phyloP scores from a whole-genome alignment of 176 grass and related monocot genomes.

The Zoysia pacifica region DNA sequence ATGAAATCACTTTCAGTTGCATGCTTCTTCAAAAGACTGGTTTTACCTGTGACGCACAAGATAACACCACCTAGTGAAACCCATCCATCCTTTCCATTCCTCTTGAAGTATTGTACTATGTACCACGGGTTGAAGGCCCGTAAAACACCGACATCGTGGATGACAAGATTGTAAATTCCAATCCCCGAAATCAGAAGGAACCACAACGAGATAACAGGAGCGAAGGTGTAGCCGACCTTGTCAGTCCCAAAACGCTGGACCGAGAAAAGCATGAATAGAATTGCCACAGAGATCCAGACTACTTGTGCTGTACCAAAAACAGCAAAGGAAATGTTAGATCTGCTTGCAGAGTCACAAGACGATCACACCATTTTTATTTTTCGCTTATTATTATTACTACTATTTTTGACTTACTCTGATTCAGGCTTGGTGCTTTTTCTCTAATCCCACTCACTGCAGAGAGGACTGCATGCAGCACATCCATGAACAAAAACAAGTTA shows the following conservation, averaged over 20 bases:
- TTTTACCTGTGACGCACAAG: slow-evolving; percentile 78
- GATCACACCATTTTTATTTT: too few relatives aligned
- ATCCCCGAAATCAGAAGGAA: slow-evolving; percentile 63
- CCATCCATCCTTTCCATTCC: slow-evolving; percentile 70
- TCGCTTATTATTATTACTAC: too few relatives aligned
- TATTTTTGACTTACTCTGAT: slow-evolving; percentile 47
- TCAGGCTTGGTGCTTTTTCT: slow-evolving; percentile 67
- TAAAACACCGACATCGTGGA: slow-evolving; percentile 56
- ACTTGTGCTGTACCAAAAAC: slow-evolving; percentile 59
- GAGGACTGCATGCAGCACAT: slow-evolving; percentile 39
- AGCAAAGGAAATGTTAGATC: slow-evolving; percentile 1
- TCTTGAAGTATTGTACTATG: slow-evolving; percentile 72
- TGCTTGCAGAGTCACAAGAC: neutral
- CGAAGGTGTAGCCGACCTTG: slow-evolving; percentile 92
- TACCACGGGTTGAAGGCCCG: slow-evolving; percentile 76
- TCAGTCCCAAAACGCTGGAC: slow-evolving; percentile 85
- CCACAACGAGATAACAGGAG: slow-evolving; percentile 76
- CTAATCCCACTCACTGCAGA: slow-evolving; percentile 73
- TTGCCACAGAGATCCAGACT: slow-evolving; percentile 65
- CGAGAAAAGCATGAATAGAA: slow-evolving; percentile 75
- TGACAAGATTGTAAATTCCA: slow-evolving; percentile 65
- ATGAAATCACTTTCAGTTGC: slow-evolving; percentile 9
- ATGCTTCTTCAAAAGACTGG: neutral
- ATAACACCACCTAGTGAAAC: slow-evolving; percentile 77
- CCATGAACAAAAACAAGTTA: slow-evolving; percentile 9